These are phyloP conservation scores for Pelargonium exstipulatum DNA, from an alignment of 441 rosid genomes.

Conservation along the genomic window DNA sequence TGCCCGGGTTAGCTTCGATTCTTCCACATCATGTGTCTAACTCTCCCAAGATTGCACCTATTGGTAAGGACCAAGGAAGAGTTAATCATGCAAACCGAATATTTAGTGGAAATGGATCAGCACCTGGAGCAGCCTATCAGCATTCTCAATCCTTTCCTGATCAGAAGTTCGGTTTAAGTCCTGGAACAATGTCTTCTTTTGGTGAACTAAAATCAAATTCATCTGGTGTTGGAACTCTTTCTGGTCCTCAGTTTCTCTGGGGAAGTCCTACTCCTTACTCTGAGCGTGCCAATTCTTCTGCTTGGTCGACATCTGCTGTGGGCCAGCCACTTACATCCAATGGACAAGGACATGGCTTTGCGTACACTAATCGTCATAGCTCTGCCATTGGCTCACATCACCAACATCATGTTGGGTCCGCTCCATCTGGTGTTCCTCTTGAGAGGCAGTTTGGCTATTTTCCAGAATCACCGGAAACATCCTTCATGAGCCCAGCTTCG, in stretches of 20 bases:
- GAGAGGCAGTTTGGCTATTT: slow-evolving; percentile 73
- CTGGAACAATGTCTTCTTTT: slow-evolving; percentile 47
- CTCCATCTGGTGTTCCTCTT: slow-evolving; percentile 64
- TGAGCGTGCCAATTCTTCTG: slow-evolving; percentile 47
- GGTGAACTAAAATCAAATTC: slow-evolving; percentile 44
- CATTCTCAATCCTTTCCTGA: slow-evolving; percentile 57
- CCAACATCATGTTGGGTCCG: slow-evolving; percentile 74
- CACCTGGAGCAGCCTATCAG: slow-evolving; percentile 40
- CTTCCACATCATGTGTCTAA: slow-evolving; percentile 49
- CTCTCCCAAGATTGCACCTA: slow-evolving; percentile 58
- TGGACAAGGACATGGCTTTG: slow-evolving; percentile 46
- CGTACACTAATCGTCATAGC: slow-evolving; percentile 38
- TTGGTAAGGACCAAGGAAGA: slow-evolving; percentile 61
- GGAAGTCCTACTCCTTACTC: slow-evolving; percentile 65
- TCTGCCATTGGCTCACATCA: slow-evolving; percentile 50
- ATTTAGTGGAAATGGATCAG: slow-evolving; percentile 33
- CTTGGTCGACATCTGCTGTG: slow-evolving; percentile 51
- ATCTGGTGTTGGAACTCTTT: slow-evolving; percentile 58
- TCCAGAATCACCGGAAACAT: slow-evolving; percentile 54
- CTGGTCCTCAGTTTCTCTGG: slow-evolving; percentile 81
- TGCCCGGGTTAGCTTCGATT: slow-evolving; percentile 73
- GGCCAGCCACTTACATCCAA: slow-evolving; percentile 56
- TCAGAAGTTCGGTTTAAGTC: slow-evolving; percentile 42
- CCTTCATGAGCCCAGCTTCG: slow-evolving; percentile 49
- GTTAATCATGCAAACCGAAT: slow-evolving; percentile 40